Evolutionary conservation across 345 rosid genomes (phyloP).

Genomic region (Leavenworthia alabamica): DNA sequence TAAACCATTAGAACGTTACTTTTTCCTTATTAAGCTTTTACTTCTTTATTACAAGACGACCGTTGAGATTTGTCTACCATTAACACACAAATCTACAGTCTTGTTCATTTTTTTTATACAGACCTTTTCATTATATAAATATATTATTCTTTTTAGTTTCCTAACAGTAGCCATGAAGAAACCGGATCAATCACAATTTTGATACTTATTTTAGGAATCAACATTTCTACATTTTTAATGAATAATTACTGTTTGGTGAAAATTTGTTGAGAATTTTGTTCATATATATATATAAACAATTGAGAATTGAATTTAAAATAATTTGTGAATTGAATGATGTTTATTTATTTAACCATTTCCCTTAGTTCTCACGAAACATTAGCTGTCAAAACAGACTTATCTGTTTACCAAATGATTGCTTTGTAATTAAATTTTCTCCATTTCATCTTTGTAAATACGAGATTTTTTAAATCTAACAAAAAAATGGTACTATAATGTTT

Average conservation of each 20-base stretch:
- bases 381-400: neutral
- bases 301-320: no score
- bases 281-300: neutral
- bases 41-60: slow-evolving; percentile 29
- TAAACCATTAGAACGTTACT: slow-evolving; percentile 24
- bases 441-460: neutral
- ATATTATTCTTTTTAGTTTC: no score
- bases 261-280: neutral
- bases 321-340: no score
- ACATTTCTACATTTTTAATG: neutral
- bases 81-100: slow-evolving; percentile 11
- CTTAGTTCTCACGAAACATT: neutral
- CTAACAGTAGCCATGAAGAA: neutral
- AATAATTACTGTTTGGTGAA: neutral
- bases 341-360: neutral
- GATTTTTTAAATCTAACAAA: no score
- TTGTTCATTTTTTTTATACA: no score
- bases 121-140: neutral
- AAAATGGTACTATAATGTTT: no score
- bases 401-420: neutral
- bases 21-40: slow-evolving; percentile 10
- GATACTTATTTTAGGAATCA: neutral
- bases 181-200: neutral
- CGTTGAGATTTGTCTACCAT: slow-evolving; percentile 31
- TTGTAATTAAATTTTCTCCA: neutral